Evolutionary conservation across 2,329 filamentous ascomycete species (phyloP), one percentile per base, ranked within the genome.

Genomic region (Xylaria sp.): DNA sequence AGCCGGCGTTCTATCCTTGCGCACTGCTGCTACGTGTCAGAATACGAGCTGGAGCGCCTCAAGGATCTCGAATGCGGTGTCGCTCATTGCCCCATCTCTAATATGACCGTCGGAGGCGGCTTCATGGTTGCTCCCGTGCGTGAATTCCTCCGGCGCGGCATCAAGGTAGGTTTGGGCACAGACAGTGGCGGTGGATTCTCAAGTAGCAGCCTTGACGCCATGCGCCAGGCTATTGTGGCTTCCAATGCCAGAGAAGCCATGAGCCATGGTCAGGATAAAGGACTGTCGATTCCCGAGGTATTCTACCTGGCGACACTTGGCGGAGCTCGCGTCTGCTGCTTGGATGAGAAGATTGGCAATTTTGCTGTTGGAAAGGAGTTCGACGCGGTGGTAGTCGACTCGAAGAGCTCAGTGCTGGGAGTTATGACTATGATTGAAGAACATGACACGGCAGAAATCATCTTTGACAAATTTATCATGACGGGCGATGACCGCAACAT

Each of bases 151-250:
- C 77, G 81, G 0, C 80, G 82, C 1, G 88, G 84, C 0, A 86
- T 91, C 75, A 90, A 90, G 68, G 88, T 91, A n/a, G 90, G 90
- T 0, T 78, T 92, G 0, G 90, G 90, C 0, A 91, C 89, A 0
- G 89, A 91, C 71, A 87, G 85, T 52, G 88, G 89, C 1, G 90
- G 88, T 36, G 89, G 89, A 0, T 91, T 87, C 77, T 87, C 88
- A 4, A 84, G 83, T 5, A 86, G 84, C 10, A 90, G 91, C 74
- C 80, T 90, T 1, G 85, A 88, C 68, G 83, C 84, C 0, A 89
- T 89, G 79, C 81, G 87, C 9, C 85, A 88, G 71, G 86, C 89
- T 0, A 82, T 90, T 65, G 84, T 91, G 48, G 84, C 84, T 0
- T 86, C 84, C 2, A 83, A 85, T 67, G 84, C 85, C 1, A 76